phyloP scores from a whole-genome alignment of 768 basidiomycete genomes.

The Boletus rubescentipes region DNA sequence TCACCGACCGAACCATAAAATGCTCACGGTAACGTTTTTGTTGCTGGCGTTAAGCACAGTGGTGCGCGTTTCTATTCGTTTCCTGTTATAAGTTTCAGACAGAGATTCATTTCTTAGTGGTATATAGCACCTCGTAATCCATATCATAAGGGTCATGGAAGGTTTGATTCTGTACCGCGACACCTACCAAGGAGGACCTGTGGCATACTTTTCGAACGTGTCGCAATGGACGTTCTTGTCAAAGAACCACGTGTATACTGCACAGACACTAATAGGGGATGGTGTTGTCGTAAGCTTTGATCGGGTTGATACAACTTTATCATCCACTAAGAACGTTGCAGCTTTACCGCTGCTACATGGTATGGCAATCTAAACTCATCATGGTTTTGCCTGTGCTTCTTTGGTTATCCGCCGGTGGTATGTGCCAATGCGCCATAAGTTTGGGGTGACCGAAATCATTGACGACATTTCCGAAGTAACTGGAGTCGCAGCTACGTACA shows the following conservation, averaged over 20 bases:
- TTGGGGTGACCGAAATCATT: background rate
- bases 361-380: constrained; percentile 5
- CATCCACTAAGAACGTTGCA: background rate
- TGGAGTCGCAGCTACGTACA: background rate
- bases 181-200: constrained; percentile 22
- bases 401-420: constrained; percentile 3
- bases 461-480: constrained; percentile 4
- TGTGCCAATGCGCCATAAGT: background rate
- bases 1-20: constrained; percentile 11
- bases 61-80: constrained; percentile 11
- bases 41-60: constrained; percentile 27
- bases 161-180: constrained; percentile 27
- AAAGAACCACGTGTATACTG: constrained; percentile 6
- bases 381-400: constrained; percentile 8
- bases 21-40: constrained; percentile 20
- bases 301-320: background rate
- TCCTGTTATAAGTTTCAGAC: too few species aligned
- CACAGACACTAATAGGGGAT: constrained; percentile 10
- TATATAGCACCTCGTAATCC: constrained; percentile 24
- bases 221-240: constrained; percentile 6
- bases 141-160: constrained; percentile 20
- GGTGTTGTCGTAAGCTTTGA: constrained; percentile 5
- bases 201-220: constrained; percentile 20
- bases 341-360: constrained; percentile 14
- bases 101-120: background rate